Evolutionary conservation across 208 protist genomes (phyloP), one percentile per base, ranked within the genome.

Genomic region (Kentomonas sorsogonicus): DNA sequence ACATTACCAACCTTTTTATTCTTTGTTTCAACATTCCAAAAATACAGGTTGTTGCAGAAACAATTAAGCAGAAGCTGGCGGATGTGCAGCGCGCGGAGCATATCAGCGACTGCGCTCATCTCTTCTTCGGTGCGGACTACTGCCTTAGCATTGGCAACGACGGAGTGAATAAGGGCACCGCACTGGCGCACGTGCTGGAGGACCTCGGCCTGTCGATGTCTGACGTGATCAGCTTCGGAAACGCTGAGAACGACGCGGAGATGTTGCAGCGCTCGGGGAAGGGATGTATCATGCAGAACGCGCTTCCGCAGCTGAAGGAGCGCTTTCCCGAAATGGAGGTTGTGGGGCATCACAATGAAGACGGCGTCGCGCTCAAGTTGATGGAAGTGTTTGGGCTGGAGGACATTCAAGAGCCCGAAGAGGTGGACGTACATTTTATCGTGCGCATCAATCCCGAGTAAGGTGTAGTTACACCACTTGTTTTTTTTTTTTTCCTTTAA

Each of bases 231-330:
- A 75, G 77, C 9, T 86, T 91, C 62, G 84, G 84, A 23, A 75
- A 91, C 39, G 73, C 77, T 16, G 44, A 88, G 53, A 91, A 88
- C 54, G 84, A 91, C 44, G 59, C 60, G 36, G 73, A 85, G 53
- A 80, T 91, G 66, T 67, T 91, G 15, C 34, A 48, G 16, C 63
- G 41, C 0, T 79, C 79, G 1, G 77, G 77, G 4, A 91, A 88
- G 45, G 84, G 74, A 3, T 88, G 60, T 53, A 63, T 91, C 16
- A 91, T 91, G 84, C 65, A 39, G 15, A 91, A 91, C 54, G 79
- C 62, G 4, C 71, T 70, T 31, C 45, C 61, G 29, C 70, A 69
- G 0, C 61, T 91, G 40, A 83, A 82, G 63, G 63, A 69, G 40
- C 47, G 48, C 47, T 51, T 88, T 27, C 84, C 84, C 11, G 36